These are phyloP conservation scores for Dothistroma pini DNA, from an alignment of 2,329 filamentous ascomycete species.

Conservation along the genomic window DNA sequence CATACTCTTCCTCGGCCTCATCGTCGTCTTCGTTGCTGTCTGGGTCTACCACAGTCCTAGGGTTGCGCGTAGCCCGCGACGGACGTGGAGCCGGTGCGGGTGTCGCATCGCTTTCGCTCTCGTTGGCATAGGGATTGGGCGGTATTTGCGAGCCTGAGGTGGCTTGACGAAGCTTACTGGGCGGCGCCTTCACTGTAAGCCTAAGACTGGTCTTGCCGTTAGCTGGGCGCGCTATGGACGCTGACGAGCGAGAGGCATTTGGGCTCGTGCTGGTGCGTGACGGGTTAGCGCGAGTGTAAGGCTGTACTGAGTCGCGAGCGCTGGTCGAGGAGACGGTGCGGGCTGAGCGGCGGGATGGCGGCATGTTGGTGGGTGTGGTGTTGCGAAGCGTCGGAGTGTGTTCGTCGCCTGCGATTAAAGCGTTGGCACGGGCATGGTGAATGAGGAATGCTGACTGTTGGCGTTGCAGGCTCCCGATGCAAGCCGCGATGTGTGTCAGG, in stretches of 20 bases:
- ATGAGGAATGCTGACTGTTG: constrained; percentile 9
- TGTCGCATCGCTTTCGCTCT: constrained; percentile 34
- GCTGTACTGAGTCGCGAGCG: constrained; percentile 21
- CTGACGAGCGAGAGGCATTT: constrained; percentile 15
- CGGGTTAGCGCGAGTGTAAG: constrained; percentile 28
- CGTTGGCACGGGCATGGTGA: neutral
- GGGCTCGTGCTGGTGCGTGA: constrained; percentile 21
- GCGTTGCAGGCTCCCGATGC: neutral
- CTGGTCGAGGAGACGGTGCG: constrained; percentile 25
- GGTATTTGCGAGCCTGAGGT: constrained; percentile 37
- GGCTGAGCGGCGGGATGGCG: constrained; percentile 32
- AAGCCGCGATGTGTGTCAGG: neutral
- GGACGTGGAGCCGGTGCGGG: constrained; percentile 30
- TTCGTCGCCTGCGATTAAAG: neutral
- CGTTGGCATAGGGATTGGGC: constrained; percentile 32
- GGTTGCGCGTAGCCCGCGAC: constrained; percentile 34
- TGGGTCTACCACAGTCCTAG: constrained; percentile 34
- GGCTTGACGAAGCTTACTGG: constrained; percentile 48
- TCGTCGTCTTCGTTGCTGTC: constrained; percentile 33
- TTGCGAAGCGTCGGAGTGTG: neutral
- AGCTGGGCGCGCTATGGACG: constrained; percentile 38
- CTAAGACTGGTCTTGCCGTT: constrained; percentile 45
- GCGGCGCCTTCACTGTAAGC: constrained; percentile 50
- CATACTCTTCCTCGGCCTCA: constrained; percentile 31
- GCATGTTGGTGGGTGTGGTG: constrained; percentile 25